These are phyloP conservation scores for Sporothrix mexicana DNA, from an alignment of 2,329 filamentous ascomycete genomes.

Conservation along the genomic window DNA sequence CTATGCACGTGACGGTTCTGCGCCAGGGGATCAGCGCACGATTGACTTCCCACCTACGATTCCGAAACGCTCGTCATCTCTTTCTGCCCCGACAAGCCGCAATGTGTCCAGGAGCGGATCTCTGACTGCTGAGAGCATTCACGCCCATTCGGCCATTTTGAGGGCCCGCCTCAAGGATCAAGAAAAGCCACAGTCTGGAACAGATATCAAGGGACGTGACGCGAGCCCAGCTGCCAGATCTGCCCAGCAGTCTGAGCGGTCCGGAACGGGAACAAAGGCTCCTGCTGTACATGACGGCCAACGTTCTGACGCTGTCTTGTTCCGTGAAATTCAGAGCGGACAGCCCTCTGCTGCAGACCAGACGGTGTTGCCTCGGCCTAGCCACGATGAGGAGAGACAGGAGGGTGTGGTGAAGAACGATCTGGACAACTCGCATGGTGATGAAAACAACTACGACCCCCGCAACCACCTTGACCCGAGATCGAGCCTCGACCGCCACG, in stretches of 20 bases:
- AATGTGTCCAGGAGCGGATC: constrained; percentile 58
- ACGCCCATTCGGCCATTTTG: constrained; percentile 51
- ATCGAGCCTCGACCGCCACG: constrained; percentile 56
- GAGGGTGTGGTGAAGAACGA: constrained; percentile 36
- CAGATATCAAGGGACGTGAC: constrained; percentile 32
- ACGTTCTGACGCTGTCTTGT: neutral
- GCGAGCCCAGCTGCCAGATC: neutral
- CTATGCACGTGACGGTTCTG: constrained; percentile 45
- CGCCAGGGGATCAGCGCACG: constrained; percentile 57
- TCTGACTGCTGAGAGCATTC: constrained; percentile 63
- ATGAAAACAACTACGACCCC: constrained; percentile 40
- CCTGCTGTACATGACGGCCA: neutral
- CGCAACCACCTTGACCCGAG: constrained; percentile 39
- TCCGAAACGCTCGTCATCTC: constrained; percentile 63
- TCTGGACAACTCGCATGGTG: constrained; percentile 43
- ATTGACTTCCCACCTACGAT: constrained; percentile 66
- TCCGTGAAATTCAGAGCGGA: constrained; percentile 42
- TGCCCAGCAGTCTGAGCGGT: neutral
- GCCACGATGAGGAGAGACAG: neutral
- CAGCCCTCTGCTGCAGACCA: constrained; percentile 45
- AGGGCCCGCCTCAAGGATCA: constrained; percentile 18
- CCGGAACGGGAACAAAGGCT: neutral
- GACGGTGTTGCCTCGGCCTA: neutral
- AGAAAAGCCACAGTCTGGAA: constrained; percentile 44
- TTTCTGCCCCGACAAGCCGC: constrained; percentile 67